A percentile compares a stretch with the other conserved stretches of the same genome.
Conservation (phyloP, 2,329 filamentous ascomycete genomes). For the Leptoxyphium fumago region DNA sequence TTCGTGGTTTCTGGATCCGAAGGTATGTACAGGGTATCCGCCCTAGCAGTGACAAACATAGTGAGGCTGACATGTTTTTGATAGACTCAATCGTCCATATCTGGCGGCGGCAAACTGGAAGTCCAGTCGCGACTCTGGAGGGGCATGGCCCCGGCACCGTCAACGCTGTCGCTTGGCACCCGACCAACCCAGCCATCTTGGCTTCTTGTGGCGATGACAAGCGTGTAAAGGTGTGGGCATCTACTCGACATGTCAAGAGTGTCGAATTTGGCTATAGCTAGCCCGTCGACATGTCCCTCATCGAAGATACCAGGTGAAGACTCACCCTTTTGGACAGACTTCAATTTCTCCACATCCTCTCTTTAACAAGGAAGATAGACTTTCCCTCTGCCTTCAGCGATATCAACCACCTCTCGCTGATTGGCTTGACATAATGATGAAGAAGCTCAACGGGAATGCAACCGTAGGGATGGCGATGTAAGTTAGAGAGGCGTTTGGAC, state of each 20-base stretch:
- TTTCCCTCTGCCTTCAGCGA: neutral
- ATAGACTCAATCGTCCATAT: constrained; percentile 60
- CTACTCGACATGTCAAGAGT: neutral
- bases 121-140: constrained; percentile 58
- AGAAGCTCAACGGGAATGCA: too few relatives aligned
- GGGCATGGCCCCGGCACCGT: constrained; percentile 64
- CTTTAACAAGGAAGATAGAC: neutral
- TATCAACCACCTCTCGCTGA: neutral
- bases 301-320: too few relatives aligned
- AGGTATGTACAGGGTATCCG: constrained; percentile 35
- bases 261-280: neutral
- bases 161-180: constrained; percentile 84
- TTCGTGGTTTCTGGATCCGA: constrained; percentile 89
- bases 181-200: constrained; percentile 66
- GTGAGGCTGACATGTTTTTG: neutral
- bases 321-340: too few relatives aligned
- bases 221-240: constrained; percentile 69
- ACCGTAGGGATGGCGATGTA: too few relatives aligned
- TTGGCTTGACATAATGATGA: too few relatives aligned
- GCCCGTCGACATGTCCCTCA: neutral
- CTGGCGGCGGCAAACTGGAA: constrained; percentile 77
- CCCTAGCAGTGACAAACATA: too few relatives aligned
- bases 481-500: too few relatives aligned
- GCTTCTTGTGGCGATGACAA: constrained; percentile 83
- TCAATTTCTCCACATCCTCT: neutral